phyloP scores from a whole-genome alignment of 2,329 filamentous ascomycete species.

The Diaporthe helianthi region DNA sequence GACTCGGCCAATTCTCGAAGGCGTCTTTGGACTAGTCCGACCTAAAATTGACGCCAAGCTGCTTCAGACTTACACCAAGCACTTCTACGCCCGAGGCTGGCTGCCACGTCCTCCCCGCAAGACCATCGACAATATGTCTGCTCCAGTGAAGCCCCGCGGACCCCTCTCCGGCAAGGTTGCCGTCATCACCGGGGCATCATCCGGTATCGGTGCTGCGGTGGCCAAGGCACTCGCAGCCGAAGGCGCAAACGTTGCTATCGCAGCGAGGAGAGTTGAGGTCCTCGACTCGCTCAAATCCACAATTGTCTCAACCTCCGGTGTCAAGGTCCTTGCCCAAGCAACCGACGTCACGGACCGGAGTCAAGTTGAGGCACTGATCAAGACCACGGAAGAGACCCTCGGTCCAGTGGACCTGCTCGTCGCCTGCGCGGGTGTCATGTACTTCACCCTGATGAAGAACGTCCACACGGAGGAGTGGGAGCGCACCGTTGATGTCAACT shows the following conservation, averaged over 20 bases:
- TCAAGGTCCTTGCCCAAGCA: slow-evolving; percentile 71
- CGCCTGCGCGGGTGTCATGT: slow-evolving; percentile 84
- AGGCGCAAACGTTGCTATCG: slow-evolving; percentile 75
- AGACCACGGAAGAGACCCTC: slow-evolving; percentile 64
- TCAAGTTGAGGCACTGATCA: slow-evolving; percentile 72
- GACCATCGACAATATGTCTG: slow-evolving; percentile 41
- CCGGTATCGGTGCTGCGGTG: slow-evolving; percentile 79
- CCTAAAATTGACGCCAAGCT: slow-evolving; percentile 73
- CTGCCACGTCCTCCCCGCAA: slow-evolving; percentile 67
- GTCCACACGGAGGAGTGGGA: slow-evolving; percentile 78
- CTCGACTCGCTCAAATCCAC: slow-evolving; percentile 70
- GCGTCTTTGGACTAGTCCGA: slow-evolving; percentile 60
- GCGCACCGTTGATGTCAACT: slow-evolving; percentile 83
- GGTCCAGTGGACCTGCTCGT: slow-evolving; percentile 82
- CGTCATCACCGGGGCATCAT: slow-evolving; percentile 80
- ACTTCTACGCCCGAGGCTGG: slow-evolving; percentile 84
- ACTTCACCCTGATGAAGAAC: slow-evolving; percentile 88
- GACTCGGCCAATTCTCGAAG: slow-evolving; percentile 65
- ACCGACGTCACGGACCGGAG: slow-evolving; percentile 75
- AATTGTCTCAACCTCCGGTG: slow-evolving; percentile 47
- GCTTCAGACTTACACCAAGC: slow-evolving; percentile 79
- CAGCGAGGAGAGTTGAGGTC: slow-evolving; percentile 72
- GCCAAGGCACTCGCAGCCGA: slow-evolving; percentile 72
- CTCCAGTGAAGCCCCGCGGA: slow-evolving; percentile 52
- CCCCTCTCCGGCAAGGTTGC: slow-evolving; percentile 74